Conservation (phyloP, 2,329 filamentous ascomycete species). For the Penicillium sp. region DNA sequence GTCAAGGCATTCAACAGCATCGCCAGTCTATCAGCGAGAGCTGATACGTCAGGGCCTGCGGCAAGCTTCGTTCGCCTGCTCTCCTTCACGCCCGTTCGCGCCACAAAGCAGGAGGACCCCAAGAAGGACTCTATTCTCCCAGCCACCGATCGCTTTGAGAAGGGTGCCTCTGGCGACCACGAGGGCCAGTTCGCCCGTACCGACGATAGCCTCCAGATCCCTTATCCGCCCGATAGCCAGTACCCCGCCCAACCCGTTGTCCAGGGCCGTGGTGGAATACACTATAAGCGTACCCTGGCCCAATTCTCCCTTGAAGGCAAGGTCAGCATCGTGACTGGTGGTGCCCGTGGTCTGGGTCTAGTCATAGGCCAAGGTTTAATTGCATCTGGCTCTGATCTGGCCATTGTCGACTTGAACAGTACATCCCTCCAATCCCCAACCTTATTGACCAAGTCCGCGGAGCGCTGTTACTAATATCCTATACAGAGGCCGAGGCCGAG, state of each 20-base stretch:
- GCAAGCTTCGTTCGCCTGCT: conserved; percentile 24
- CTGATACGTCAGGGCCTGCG: conserved; percentile 4
- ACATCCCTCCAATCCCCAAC: too few species aligned
- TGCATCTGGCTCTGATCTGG: conserved; percentile 80
- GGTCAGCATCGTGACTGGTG: conserved; percentile 83
- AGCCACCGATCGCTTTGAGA: conserved; percentile 33
- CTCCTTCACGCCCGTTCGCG: conserved; percentile 28
- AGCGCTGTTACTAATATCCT: too few species aligned
- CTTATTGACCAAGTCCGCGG: too few species aligned
- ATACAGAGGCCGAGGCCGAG: conserved; percentile 74
- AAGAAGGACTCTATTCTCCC: conserved; percentile 26
- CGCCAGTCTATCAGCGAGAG: conserved; percentile 24
- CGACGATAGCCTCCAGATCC: conserved; percentile 72
- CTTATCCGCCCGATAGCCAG: conserved; percentile 72
- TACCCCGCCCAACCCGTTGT: conserved; percentile 70
- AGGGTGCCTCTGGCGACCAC: conserved; percentile 38
- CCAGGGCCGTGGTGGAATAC: conserved; percentile 71
- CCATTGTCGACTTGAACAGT: conserved; percentile 93
- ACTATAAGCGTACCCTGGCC: conserved; percentile 80
- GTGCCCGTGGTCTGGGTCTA: conserved; percentile 81
- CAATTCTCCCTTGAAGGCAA: conserved; percentile 83
- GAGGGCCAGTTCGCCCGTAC: conserved; percentile 75
- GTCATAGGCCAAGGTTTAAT: conserved; percentile 93
- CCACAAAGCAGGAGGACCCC: conserved; percentile 23
- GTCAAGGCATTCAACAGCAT: conserved; percentile 20